Evolutionary conservation across 2,329 filamentous ascomycete species (phyloP), one percentile per base, ranked within the genome.

Genomic region (Aureobasidium sp.): DNA sequence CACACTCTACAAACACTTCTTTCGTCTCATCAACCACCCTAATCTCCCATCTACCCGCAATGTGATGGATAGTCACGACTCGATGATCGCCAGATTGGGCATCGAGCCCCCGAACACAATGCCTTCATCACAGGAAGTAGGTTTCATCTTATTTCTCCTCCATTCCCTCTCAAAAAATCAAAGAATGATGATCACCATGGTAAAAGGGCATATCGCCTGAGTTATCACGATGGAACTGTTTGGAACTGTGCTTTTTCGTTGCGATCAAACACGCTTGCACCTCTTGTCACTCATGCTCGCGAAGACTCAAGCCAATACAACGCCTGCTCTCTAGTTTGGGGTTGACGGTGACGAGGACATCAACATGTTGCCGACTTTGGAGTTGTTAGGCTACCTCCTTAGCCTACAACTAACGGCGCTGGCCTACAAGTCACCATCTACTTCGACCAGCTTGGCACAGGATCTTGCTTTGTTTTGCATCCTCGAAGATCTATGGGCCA

Each of bases 181-280:
- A 60, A 52, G 44, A 62, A 78, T 82, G 83, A 85, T 85, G 81
- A 79, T 70, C 64, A 61, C 16, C 70, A 63, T 83, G 83, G 83
- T 85, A 86, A 86, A 86, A 85, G 83, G 83, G 83, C 83, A 76
- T 82, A 86, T 79, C 73, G 74, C 76, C 27, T 44, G 36, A 34
- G 21, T 21, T 48, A 29, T 37, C 44, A 36, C 21, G 36, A 3
- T 9, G 7, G n/a, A 13, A 34, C 37, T 37, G 49, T 29, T 37
- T 36, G 29, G 45, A 25, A 48, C 6, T 21, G 29, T 27, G 21
- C 21, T 13, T 44, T 16, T 53, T 36, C 34, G 45, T 37, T 57
- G 61, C 39, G 61, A 30, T 41, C 48, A 48, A 59, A 37, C 50
- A 36, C 21, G 48, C 49, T 34, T 57, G 49, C 25, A 11, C 36